These are phyloP conservation scores for Boletus sp. DNA, from an alignment of 768 basidiomycete species.

Conservation along the genomic window DNA sequence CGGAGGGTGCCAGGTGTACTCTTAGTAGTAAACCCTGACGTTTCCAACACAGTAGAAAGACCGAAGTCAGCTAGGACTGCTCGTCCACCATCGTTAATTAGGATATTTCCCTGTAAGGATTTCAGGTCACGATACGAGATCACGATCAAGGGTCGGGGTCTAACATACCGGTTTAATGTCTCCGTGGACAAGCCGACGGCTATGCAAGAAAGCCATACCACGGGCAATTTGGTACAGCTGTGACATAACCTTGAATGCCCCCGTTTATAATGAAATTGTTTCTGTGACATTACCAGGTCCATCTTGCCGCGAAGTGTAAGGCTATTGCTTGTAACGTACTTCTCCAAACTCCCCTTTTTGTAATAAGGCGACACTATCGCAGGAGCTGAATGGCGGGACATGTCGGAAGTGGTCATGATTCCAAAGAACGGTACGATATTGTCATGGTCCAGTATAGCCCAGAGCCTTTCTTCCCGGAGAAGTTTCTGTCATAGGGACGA, in stretches of 20 bases:
- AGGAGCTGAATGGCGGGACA: constrained; percentile 15
- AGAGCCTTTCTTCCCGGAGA: constrained; percentile 27
- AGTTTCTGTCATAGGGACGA: constrained; percentile 19
- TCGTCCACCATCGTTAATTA: constrained; percentile 31
- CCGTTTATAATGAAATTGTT: background rate
- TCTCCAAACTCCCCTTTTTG: constrained; percentile 18
- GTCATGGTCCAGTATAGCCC: constrained; percentile 20
- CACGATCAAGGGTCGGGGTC: background rate
- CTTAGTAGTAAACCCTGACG: constrained; percentile 36
- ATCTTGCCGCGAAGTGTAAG: constrained; percentile 15
- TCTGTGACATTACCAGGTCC: constrained; percentile 17
- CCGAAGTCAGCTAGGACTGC: constrained; percentile 40
- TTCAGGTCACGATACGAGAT: background rate
- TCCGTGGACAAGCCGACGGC: constrained; percentile 29
- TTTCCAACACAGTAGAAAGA: constrained; percentile 35
- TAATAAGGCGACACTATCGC: constrained; percentile 29
- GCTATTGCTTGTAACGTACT: constrained; percentile 6
- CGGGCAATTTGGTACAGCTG: constrained; percentile 22
- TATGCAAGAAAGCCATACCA: constrained; percentile 26
- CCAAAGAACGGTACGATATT: constrained; percentile 28
- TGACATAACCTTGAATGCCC: background rate
- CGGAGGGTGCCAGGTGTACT: constrained; percentile 34
- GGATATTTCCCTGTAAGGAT: constrained; percentile 33
- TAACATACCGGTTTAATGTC: constrained; percentile 37
- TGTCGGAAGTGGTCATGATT: constrained; percentile 14